Evolutionary conservation across 257 asterid genomes (phyloP).

Genomic region (Schizonepeta tenuifolia): DNA sequence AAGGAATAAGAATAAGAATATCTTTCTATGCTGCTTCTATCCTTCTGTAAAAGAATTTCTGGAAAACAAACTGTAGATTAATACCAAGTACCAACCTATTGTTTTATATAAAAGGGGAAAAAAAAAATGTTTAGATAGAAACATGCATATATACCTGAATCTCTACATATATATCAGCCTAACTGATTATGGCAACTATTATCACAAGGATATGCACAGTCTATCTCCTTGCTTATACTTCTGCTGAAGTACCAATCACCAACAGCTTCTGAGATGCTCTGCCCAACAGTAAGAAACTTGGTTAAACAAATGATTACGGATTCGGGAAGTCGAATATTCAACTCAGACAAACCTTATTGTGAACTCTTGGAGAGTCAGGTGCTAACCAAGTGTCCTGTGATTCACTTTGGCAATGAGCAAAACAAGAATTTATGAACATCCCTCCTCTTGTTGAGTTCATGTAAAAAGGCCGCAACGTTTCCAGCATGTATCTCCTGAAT

Average conservation of each 20-base stretch:
- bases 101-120: no score
- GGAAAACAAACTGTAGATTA: background rate
- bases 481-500: slow-evolving; percentile 80
- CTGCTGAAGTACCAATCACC: slow-evolving; percentile 97
- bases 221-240: slow-evolving; percentile 66
- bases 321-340: no score
- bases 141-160: slow-evolving; percentile 14
- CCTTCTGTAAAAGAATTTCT: slow-evolving; percentile 16
- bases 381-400: slow-evolving; percentile 86
- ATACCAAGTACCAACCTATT: background rate
- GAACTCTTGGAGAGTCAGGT: slow-evolving; percentile 71
- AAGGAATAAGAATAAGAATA: slow-evolving; percentile 20
- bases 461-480: slow-evolving; percentile 52
- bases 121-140: no score
- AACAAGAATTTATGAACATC: slow-evolving; percentile 88
- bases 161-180: slow-evolving; percentile 34
- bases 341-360: slow-evolving; percentile 56
- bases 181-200: slow-evolving; percentile 67
- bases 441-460: slow-evolving; percentile 76
- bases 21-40: slow-evolving; percentile 27
- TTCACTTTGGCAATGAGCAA: slow-evolving; percentile 95
- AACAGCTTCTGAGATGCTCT: slow-evolving; percentile 89
- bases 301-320: no score
- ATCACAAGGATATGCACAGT: slow-evolving; percentile 93
- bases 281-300: background rate